Base-by-base conservation (phyloP, 192 early-diverging fungal genomes). In the Linnemannia hyalina region DNA sequence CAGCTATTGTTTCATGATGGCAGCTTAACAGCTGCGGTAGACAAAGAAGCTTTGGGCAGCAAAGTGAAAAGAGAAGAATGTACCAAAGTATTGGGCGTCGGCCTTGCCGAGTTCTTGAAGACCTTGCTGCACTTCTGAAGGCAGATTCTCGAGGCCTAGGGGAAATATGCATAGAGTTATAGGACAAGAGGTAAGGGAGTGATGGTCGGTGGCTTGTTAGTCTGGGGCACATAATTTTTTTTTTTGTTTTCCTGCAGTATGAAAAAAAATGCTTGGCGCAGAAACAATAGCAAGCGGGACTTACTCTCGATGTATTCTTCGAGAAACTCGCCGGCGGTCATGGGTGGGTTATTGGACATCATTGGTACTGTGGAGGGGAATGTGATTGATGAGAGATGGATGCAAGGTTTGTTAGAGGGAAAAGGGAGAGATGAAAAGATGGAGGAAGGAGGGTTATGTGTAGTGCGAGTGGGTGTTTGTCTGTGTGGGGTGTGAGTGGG, bases 291-390 rank as follows among this genome's bases (percentile, higher is more conserved):
- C 7, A 16, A 47, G 0, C 10, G 44, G 44, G 10, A 57, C 88
- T 76, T 92, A 92, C 91, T 92, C 77, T 92, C 91, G 73, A 92
- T 82, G 70, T 92, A 92, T 60, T 92, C 91, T 54, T 92, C 91
- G 72, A 90, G 82, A 38, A 92, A 84, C 75, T 92, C 91, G 70
- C 87, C 90, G 5, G 84, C 84, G n/a, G 84, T 80, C 70, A 86
- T 63, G 32, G 75, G 78, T 57, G 84, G 84, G 40, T 86, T 86
- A 44, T 23, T 85, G 10, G 52, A 42, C 36, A 72, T 80, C 70
- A 80, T 80, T 1, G 60, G 63, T 15, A 52, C n/a, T 35, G 20
- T 44, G 26, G 2, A 46, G 4, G 38, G 69, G 69, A 10, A n/a
- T 77, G 65, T 47, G n/a, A 35, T 20, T 57, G 63, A 44, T 60